Percentiles rank a stretch among this genome's conserved stretches.
These are phyloP conservation scores for Albizia julibrissin DNA, from an alignment of 306 rosid genomes.

Conservation along the genomic window DNA sequence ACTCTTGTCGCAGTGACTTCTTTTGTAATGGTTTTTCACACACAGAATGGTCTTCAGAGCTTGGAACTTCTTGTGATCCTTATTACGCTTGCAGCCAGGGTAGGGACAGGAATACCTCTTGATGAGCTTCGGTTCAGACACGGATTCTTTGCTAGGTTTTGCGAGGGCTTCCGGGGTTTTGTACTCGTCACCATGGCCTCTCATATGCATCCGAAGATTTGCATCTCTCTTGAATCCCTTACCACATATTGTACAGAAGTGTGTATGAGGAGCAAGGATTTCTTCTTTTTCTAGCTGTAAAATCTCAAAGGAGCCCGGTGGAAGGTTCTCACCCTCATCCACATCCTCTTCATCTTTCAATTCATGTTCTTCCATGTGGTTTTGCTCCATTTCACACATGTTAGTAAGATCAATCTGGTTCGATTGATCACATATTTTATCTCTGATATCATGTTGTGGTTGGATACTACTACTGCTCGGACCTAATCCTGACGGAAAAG, in stretches of 20 bases:
- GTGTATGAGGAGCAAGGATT: constrained; percentile 91
- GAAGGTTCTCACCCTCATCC: constrained; percentile 82
- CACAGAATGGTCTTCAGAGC: constrained; percentile 87
- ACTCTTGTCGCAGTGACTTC: constrained; percentile 94
- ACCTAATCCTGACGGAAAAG: constrained; percentile 39
- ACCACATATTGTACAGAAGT: constrained; percentile 84
- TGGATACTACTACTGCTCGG: constrained; percentile 27
- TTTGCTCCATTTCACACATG: constrained; percentile 47
- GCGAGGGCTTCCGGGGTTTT: constrained; percentile 90
- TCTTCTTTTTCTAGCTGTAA: constrained; percentile 84
- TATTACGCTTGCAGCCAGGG: constrained; percentile 87
- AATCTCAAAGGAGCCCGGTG: constrained; percentile 80
- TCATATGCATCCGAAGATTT: constrained; percentile 88
- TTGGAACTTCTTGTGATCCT: constrained; percentile 83
- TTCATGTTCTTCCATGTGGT: constrained; percentile 67
- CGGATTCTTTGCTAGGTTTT: constrained; percentile 65
- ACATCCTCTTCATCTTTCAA: constrained; percentile 63
- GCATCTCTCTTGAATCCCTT: constrained; percentile 95
- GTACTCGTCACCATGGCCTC: constrained; percentile 90
- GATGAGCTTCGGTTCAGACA: constrained; percentile 52
- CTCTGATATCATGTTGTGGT: constrained; percentile 35
- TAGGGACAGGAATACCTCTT: constrained; percentile 90
- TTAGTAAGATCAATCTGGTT: constrained; percentile 38
- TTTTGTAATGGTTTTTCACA: constrained; percentile 90
- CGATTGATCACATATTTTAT: constrained; percentile 49